Base-by-base conservation (phyloP, 1,284 basidiomycete species). In the Puccinia polysora region DNA sequence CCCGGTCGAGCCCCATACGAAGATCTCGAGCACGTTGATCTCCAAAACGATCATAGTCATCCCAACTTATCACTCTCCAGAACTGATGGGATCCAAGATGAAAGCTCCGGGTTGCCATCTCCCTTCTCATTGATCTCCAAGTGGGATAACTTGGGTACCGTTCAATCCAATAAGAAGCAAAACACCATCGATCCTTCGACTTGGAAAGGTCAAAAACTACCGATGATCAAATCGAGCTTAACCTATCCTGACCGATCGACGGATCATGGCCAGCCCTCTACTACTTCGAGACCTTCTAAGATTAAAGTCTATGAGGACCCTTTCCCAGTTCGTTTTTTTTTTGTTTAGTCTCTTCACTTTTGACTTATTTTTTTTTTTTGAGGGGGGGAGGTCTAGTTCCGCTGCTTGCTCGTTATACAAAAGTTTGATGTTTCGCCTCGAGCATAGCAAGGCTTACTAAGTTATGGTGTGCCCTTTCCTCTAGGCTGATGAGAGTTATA, bases 121-220 rank as follows among this genome's bases (percentile, higher is more conserved):
- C 62, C 62, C 2, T 64, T 47, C 34, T 64, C 62, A n/a, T 34
- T 55, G 38, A 50, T 67, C 36, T 25, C 65, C 23, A 50, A 40
- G 18, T 67, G 65, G 65, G 65, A 67, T 45, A 53, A 55, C 28
- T 18, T 69, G 23, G 65, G 65, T 7, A 69, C 65, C n/a, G 65
- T 69, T 14, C 38, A 45, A 15, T 58, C 50, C 15, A 69, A 59
- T 20, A 36, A 45, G 4, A 58, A 50, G 36, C 55, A 69, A 38
- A 69, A 69, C 34, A 59, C 47, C 18, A 36, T 60, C 14, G 56
- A 59, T 36, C 55, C 55, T 32, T 55, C 55, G 1, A 25, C 55
- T 20, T 69, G 65, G 65, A 69, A 58, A 30, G 65, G 65, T 40
- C 65, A 69, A 45, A 69, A 69, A 50, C 20, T 69, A n/a, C 65